Base-by-base conservation (phyloP, 768 basidiomycete species). In the Boletus pseudopeckii region DNA sequence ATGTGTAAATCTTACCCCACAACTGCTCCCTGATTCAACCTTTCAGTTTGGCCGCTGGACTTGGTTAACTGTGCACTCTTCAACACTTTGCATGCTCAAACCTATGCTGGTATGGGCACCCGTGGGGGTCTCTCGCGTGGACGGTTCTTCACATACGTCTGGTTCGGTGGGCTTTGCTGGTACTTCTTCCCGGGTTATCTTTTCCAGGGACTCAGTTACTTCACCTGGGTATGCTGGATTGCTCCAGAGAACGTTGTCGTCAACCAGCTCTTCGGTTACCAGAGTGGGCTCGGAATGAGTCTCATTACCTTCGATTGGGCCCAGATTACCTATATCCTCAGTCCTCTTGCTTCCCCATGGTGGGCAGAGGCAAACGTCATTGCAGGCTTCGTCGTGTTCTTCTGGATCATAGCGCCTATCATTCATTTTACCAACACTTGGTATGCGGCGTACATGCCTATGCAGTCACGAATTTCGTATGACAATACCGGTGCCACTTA, bases 251-350 rank as follows among this genome's bases (percentile, higher is more conserved):
- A 89, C 61, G 56, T 85, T 52, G 74, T 68, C 48, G 78, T 92
- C 64, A 91, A 90, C 67, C 83, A 88, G 63, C 75, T 91, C 68
- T 91, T 92, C 57, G 89, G 90, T 18, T 84, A 82, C 59, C 56
- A 64, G 43, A 65, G 62, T 47, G 75, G 77, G 28, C 71, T 85
- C 58, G 83, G 85, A 39, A 88, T 90, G 85, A 84, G 84, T 59
- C 67, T 90, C 53, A 69, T 90, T 58, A 88, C 88, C 40, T 88
- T 92, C 62, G 90, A 92, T 60, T 92, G 90, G 90, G 73, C 84
- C 3, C 81, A 86, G 64, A 87, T 90, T 49, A 82, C 85, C 5
- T 88, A 80, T 52, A 75, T 76, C 46, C 65, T 63, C n/a, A 76
- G 76, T 64, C 67, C 63, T 28, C 68, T 71, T 10, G 57, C 66